Evolutionary conservation across 495 filamentous ascomycete species (phyloP), one percentile per base, ranked within the genome.

Genomic region (Geoglossum glabrum): DNA sequence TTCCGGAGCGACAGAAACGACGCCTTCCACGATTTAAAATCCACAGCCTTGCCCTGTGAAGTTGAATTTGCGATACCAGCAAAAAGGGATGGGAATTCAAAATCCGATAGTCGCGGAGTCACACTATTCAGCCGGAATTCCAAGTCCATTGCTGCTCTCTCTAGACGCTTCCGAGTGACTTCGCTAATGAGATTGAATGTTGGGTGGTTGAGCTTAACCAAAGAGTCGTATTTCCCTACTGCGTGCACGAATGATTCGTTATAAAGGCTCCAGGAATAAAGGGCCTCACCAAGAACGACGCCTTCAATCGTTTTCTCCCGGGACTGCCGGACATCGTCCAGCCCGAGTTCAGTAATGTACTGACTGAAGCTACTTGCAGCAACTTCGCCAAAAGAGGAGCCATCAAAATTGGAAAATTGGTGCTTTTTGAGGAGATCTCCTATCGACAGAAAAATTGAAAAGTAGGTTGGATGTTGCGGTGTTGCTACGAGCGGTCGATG

Each of bases 11-110:
- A 75, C 49, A 75, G 69, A 66, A 90, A 96, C 0, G 80, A 73
- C 0, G 70, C 68, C 64, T 78, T 85, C 92, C 93, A 97, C 43
- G 74, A 74, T 61, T 87, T 85, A 72, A 89, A 98, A n/a, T 78
- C 78, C 50, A 94, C 74, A 23, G 81, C 68, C 66, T 83, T 89
- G 65, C 81, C 80, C 63, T 92, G 87, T 3, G 68, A 74, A 28
- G 74, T 78, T 7, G 85, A 90, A 62, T 83, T 88, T 57, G 86
- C 87, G 58, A 86, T 76, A 40, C 92, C 93, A n/a, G 85, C 79
- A 67, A 93, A 97, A 6, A 96, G 69, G 1, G 86, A 83, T 0
- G 93, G 88, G 64, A 94, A 97, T 47, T 95, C 88, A 60, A 97
- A 97, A 55, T 83, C 77, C 49, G 83, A 75, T 31, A 97, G 72